Conservation (phyloP, 352 stramenopile species). For the Pythium utonaiense region DNA sequence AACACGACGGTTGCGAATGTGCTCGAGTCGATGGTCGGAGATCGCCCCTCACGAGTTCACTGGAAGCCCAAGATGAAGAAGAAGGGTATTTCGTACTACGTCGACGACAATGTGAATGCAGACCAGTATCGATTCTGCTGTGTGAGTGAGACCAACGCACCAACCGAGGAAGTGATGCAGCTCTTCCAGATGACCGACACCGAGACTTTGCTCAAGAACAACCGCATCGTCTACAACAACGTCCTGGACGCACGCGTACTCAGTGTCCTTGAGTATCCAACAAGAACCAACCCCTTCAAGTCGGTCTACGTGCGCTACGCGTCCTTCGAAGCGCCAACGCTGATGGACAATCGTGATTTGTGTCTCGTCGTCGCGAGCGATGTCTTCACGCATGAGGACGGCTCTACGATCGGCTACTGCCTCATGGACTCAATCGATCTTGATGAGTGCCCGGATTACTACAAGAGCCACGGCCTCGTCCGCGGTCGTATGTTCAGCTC, state of each 20-base stretch:
- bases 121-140: constrained; percentile 57
- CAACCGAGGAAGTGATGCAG: constrained; percentile 42
- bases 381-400: constrained; percentile 27
- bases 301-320: constrained; percentile 36
- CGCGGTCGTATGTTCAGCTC: constrained; percentile 44
- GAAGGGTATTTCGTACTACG: constrained; percentile 47
- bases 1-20: constrained; percentile 32
- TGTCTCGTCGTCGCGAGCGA: constrained; percentile 39
- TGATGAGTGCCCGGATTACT: constrained; percentile 14
- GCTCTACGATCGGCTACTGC: constrained; percentile 54
- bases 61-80: constrained; percentile 46
- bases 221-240: constrained; percentile 44
- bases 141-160: constrained; percentile 35
- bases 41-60: constrained; percentile 27
- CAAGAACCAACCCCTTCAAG: constrained; percentile 32
- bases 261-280: constrained; percentile 36
- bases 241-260: constrained; percentile 42
- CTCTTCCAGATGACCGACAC: constrained; percentile 44
- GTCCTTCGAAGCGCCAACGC: constrained; percentile 29
- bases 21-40: constrained; percentile 45
- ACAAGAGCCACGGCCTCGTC: constrained; percentile 21
- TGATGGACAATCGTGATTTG: constrained; percentile 33
- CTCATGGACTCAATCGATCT: constrained; percentile 57
- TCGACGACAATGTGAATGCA: constrained; percentile 36
- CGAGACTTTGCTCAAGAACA: constrained; percentile 35